phyloP scores from a whole-genome alignment of 257 asterid genomes.

The Leptodermis oblonga region DNA sequence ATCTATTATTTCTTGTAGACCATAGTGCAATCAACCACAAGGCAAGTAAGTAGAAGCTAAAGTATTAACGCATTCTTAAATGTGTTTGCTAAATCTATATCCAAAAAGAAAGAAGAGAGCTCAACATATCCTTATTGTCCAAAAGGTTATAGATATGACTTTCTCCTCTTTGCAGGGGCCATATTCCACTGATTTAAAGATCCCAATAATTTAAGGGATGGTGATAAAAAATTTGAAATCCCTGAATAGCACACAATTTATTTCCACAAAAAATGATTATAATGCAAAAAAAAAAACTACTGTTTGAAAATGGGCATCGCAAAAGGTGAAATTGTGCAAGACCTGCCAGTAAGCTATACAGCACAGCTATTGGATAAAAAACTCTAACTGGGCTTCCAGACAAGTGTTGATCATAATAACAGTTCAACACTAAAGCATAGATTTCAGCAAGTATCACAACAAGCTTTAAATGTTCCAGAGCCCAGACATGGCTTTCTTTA shows the following conservation, averaged over 20 bases:
- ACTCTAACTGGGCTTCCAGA: too few species aligned
- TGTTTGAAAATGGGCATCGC: not conserved
- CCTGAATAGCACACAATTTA: not conserved
- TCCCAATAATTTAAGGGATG: not conserved
- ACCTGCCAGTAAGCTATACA: not conserved
- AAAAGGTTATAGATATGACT: not conserved
- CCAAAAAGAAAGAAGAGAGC: not conserved
- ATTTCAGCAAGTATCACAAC: not conserved
- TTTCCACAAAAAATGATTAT: not conserved
- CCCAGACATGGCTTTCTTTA: not conserved
- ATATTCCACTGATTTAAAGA: not conserved
- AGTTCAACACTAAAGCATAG: not conserved
- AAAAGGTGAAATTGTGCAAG: not conserved
- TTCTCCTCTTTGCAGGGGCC: not conserved
- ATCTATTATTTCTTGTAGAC: not conserved
- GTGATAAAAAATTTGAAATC: not conserved
- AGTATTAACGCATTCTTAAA: not conserved
- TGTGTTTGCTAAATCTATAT: not conserved
- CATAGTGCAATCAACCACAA: not conserved
- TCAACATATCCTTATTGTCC: not conserved
- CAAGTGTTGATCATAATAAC: too few species aligned
- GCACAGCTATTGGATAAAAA: not conserved
- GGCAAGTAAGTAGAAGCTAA: not conserved
- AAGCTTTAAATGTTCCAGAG: not conserved
- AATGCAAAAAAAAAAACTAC: not conserved